Conservation (phyloP, 345 rosid species). For the Aurinia saxatilis region DNA sequence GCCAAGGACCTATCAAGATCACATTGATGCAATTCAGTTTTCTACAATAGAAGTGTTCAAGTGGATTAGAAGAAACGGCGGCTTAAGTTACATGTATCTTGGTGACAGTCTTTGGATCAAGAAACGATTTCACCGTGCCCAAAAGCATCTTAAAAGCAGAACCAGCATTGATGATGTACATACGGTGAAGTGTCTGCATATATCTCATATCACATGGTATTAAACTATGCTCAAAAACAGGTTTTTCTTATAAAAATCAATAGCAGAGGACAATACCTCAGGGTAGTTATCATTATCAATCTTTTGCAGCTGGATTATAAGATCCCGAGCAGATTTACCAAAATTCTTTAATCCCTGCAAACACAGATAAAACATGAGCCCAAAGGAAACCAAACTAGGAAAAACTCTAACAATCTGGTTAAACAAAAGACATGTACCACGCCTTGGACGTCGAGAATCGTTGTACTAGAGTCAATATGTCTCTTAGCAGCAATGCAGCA, state of each 20-base stretch:
- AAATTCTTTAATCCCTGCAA: conserved; percentile 72
- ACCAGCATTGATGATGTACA: conserved; percentile 88
- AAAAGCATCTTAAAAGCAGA: conserved; percentile 74
- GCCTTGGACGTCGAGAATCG: conserved; percentile 89
- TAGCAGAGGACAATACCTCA: conserved; percentile 42
- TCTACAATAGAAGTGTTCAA: neutral
- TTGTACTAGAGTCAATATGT: conserved; percentile 71
- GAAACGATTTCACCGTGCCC: conserved; percentile 68
- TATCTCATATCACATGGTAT: neutral
- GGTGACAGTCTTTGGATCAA: conserved; percentile 80
- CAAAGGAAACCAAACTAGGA: neutral
- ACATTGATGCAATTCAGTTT: neutral
- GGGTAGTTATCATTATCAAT: conserved; percentile 88
- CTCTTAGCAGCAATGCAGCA: conserved; percentile 81
- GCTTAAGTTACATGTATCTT: conserved; percentile 61
- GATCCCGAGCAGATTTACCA: conserved; percentile 78
- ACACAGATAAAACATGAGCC: neutral
- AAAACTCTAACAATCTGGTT: neutral
- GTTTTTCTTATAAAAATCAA: neutral
- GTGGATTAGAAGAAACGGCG: neutral
- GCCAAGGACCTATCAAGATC: conserved; percentile 67
- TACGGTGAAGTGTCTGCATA: conserved; percentile 77
- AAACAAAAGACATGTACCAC: conserved; percentile 43
- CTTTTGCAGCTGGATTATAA: conserved; percentile 68
- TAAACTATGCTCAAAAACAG: neutral